phyloP scores from a whole-genome alignment of 2,329 filamentous ascomycete genomes.

The Pseudophaeomoniella oleicola region DNA sequence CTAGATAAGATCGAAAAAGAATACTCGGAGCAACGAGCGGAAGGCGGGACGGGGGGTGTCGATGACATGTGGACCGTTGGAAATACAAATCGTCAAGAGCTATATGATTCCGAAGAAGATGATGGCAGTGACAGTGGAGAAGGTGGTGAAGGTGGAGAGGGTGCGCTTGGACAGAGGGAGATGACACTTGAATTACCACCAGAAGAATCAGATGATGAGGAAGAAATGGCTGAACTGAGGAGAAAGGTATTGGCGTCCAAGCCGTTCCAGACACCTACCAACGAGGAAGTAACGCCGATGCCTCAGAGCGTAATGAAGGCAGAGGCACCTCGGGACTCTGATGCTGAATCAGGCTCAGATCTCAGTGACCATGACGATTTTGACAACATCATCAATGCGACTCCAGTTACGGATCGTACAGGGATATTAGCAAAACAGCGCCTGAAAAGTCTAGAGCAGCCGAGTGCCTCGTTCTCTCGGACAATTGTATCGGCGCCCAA shows the following conservation, averaged over 20 bases:
- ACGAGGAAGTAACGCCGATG: constrained; percentile 11
- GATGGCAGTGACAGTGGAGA: constrained; percentile 29
- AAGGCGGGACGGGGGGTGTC: constrained; percentile 33
- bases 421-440: constrained; percentile 53
- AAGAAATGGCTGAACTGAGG: constrained; percentile 84
- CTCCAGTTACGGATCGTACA: constrained; percentile 72
- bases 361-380: constrained; percentile 57
- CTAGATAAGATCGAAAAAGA: constrained; percentile 79
- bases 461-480: constrained; percentile 34
- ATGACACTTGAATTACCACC: constrained; percentile 53
- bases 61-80: constrained; percentile 82
- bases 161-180: constrained; percentile 32
- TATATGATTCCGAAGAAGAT: constrained; percentile 27
- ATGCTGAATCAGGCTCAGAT: constrained; percentile 59
- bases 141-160: constrained; percentile 30
- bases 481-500: constrained; percentile 33
- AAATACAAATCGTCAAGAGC: constrained; percentile 59
- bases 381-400: constrained; percentile 84
- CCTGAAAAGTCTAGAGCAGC: constrained; percentile 33
- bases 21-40: constrained; percentile 64
- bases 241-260: constrained; percentile 84
- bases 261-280: constrained; percentile 53
- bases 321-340: constrained; percentile 37
- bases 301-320: neutral
- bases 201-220: constrained; percentile 67